Conservation (phyloP, 345 rosid genomes). For the Citrus hindsii region DNA sequence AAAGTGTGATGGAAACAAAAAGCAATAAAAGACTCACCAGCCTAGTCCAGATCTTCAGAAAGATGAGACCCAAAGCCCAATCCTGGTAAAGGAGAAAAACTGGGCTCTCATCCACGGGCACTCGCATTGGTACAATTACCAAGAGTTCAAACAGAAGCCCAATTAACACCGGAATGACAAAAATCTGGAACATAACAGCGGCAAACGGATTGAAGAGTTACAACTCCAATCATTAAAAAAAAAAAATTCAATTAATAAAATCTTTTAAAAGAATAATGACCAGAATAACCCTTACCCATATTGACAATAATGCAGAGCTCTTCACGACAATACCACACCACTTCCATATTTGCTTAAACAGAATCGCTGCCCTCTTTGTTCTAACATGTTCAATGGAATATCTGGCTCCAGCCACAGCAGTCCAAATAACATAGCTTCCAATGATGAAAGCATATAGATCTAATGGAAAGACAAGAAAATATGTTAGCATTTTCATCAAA, state of each 20-base stretch:
- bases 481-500: constrained; percentile 15
- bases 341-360: constrained; percentile 71
- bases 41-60: constrained; percentile 98
- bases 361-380: constrained; percentile 66
- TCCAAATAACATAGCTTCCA: constrained; percentile 96
- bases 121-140: constrained; percentile 99
- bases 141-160: constrained; percentile 95
- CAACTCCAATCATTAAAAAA: neutral
- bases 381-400: constrained; percentile 76
- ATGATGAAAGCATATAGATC: constrained; percentile 93
- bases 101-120: constrained; percentile 99
- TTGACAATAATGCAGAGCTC: constrained; percentile 74
- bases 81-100: constrained; percentile 98
- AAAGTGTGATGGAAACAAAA: neutral
- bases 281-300: constrained; percentile 65
- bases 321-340: constrained; percentile 88
- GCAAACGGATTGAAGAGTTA: neutral
- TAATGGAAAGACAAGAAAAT: constrained; percentile 21
- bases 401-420: constrained; percentile 81
- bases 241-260: neutral
- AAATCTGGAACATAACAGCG: constrained; percentile 44
- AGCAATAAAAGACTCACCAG: constrained; percentile 44
- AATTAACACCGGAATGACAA: constrained; percentile 90
- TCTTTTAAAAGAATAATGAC: neutral
- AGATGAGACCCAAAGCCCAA: constrained; percentile 97